These are phyloP conservation scores for Mycena belliarum DNA, from an alignment of 768 basidiomycete genomes.

Conservation along the genomic window DNA sequence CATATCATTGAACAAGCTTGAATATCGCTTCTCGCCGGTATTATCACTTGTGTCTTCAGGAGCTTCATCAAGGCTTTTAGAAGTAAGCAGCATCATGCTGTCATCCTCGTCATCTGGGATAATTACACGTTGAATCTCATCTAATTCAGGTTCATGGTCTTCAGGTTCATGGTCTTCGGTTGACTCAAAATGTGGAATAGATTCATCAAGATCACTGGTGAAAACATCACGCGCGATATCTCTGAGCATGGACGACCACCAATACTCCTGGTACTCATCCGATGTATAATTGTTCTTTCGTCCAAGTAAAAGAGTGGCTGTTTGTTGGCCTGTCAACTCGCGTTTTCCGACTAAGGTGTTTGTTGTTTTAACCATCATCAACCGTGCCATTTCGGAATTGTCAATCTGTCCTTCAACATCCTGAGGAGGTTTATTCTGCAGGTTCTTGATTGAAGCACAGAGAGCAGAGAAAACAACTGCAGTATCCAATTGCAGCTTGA, in stretches of 20 bases:
- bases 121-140: neutral
- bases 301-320: conserved; percentile 3
- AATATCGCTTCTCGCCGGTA: neutral
- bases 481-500: too few relatives aligned
- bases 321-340: conserved; percentile 15
- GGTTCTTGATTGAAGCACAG: conserved; percentile 18
- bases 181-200: neutral
- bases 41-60: neutral
- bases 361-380: conserved; percentile 10
- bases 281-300: conserved; percentile 4
- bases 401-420: conserved; percentile 15
- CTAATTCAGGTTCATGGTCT: neutral
- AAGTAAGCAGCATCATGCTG: neutral
- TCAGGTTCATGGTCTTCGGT: too few relatives aligned
- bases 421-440: conserved; percentile 12
- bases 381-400: neutral
- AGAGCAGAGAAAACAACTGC: conserved; percentile 14
- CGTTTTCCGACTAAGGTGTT: conserved; percentile 8
- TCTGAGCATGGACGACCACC: conserved; percentile 13
- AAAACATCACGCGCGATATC: conserved; percentile 19
- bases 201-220: conserved; percentile 6
- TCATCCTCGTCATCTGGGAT: conserved; percentile 5
- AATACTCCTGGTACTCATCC: conserved; percentile 6
- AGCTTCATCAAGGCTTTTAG: neutral
- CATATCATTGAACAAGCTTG: conserved; percentile 11